phyloP scores from a whole-genome alignment of 306 rosid genomes.

The Cucumis hystrix region DNA sequence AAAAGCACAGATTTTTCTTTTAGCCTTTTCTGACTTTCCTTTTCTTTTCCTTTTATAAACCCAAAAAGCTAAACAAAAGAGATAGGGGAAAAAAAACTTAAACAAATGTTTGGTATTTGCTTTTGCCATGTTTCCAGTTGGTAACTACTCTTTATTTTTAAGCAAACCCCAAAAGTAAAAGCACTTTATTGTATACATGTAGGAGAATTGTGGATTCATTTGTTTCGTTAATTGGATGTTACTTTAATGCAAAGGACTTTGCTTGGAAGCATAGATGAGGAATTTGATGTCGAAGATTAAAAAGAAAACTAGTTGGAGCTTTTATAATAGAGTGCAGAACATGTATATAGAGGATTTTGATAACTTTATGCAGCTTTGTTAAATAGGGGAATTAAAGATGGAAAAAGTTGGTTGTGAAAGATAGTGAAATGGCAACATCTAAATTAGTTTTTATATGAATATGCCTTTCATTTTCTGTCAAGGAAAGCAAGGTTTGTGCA shows the following conservation, averaged over 20 bases:
- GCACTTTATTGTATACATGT: neutral
- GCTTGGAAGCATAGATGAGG: slow-evolving; percentile 1
- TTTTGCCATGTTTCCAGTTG: neutral
- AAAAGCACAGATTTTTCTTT: neutral
- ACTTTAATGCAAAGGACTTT: neutral
- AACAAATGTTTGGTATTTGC: neutral
- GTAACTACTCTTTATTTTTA: neutral
- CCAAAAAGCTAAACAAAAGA: neutral
- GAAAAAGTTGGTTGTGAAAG: neutral
- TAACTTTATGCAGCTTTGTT: slow-evolving; percentile 1
- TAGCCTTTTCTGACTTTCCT: neutral
- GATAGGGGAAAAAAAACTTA: neutral
- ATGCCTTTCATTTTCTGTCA: slow-evolving; percentile 4
- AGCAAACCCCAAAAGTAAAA: slow-evolving; percentile 3
- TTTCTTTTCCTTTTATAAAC: neutral
- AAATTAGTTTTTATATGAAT: neutral
- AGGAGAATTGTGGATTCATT: neutral
- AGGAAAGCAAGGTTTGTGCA: neutral
- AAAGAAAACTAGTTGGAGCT: neutral
- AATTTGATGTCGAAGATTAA: neutral
- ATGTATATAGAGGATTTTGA: no score
- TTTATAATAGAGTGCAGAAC: neutral
- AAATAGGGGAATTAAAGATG: neutral
- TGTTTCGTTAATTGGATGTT: neutral
- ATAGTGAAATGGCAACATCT: neutral